These are phyloP conservation scores for Chrysopogon serrulatus DNA, from an alignment of 176 grass and related monocot genomes.

Conservation along the genomic window DNA sequence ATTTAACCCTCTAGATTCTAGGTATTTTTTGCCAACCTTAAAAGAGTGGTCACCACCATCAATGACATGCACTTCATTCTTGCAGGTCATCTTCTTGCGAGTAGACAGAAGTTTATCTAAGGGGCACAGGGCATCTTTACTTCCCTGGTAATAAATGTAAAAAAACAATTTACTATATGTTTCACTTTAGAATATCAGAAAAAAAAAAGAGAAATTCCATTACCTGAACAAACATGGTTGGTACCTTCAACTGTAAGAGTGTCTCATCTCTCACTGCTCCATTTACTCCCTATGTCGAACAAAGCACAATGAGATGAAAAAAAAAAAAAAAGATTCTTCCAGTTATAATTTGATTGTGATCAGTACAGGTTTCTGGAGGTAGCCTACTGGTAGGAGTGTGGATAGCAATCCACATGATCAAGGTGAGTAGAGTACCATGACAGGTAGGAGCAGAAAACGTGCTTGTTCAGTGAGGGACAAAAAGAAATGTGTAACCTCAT, in stretches of 20 bases:
- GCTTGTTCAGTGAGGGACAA: neutral
- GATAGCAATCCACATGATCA: neutral
- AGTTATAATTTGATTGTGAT: neutral
- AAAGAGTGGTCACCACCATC: constrained; percentile 91
- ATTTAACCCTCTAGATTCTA: constrained; percentile 39
- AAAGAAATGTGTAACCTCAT: neutral
- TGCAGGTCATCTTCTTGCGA: constrained; percentile 64
- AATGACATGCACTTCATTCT: constrained; percentile 68
- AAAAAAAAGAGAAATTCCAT: neutral
- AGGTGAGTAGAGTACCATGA: neutral
- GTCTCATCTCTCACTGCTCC: constrained; percentile 62
- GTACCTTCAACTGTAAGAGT: constrained; percentile 62
- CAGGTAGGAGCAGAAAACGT: neutral
- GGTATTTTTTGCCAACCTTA: constrained; percentile 72
- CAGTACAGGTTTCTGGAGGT: neutral
- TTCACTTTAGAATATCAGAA: neutral
- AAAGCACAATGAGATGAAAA: constrained; percentile 2
- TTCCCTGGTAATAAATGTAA: constrained; percentile 42
- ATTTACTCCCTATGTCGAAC: constrained; percentile 60
- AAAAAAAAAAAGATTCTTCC: neutral
- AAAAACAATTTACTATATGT: neutral
- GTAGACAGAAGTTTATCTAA: constrained; percentile 64
- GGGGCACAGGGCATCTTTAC: constrained; percentile 81
- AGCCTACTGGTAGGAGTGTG: neutral
- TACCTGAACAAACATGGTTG: constrained; percentile 92